phyloP scores from a whole-genome alignment of 2,329 filamentous ascomycete species.

The Ophiosphaerella narmari region DNA sequence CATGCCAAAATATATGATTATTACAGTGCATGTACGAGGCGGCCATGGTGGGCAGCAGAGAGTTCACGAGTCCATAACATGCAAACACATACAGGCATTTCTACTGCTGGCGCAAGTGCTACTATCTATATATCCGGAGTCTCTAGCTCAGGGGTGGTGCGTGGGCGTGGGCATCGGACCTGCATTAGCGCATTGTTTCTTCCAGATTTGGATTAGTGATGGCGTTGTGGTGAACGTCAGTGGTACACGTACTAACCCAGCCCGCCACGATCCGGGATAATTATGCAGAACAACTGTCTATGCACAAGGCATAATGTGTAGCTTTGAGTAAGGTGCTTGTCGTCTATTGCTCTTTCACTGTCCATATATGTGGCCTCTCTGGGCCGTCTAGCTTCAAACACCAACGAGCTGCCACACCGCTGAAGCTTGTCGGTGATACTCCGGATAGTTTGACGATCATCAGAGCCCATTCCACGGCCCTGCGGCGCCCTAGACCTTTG shows the following conservation, averaged over 20 bases:
- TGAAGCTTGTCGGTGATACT: no score
- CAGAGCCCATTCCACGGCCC: no score
- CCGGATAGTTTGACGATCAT: no score
- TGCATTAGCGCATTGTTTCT: constrained; percentile 6
- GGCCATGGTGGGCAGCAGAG: constrained; percentile 3
- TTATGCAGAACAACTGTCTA: background rate
- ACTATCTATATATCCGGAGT: background rate
- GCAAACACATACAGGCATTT: background rate
- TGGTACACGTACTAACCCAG: background rate
- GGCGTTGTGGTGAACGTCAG: constrained; percentile 2
- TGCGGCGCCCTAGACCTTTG: no score
- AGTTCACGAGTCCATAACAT: background rate
- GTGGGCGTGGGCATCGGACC: constrained; percentile 3
- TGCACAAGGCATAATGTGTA: background rate
- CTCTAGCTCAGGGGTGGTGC: constrained; percentile 10
- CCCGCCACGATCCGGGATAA: no score
- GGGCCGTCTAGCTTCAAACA: no score
- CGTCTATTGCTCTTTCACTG: no score
- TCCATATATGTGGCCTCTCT: no score
- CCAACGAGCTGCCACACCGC: no score
- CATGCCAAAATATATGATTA: constrained; percentile 12
- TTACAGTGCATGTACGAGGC: constrained; percentile 10
- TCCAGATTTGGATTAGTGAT: background rate
- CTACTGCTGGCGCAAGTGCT: background rate
- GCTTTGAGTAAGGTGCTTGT: no score